Evolutionary conservation across 2,329 filamentous ascomycete species (phyloP).

Genomic region (Aspergillus neotritici): DNA sequence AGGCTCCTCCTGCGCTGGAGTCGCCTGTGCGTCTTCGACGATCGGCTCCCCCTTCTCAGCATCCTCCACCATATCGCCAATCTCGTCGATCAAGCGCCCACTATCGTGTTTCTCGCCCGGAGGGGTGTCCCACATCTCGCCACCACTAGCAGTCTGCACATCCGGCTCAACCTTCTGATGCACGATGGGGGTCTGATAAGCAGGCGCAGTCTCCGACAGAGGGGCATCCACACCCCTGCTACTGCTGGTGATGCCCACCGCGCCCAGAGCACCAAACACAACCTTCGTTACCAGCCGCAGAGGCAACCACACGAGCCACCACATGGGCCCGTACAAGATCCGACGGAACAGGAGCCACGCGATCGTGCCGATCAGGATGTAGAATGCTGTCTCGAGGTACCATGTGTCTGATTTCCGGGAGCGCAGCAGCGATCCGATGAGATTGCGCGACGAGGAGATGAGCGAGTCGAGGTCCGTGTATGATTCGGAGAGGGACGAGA

Average conservation of each 20-base stretch:
- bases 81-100: conserved; percentile 38
- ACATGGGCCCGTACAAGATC: conserved; percentile 79
- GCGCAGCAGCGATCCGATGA: conserved; percentile 72
- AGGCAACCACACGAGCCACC: conserved; percentile 83
- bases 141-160: conserved; percentile 11
- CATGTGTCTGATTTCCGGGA: conserved; percentile 96
- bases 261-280: conserved; percentile 51
- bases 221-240: conserved; percentile 23
- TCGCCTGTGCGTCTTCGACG: conserved; percentile 34
- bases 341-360: conserved; percentile 81
- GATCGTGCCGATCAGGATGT: conserved; percentile 70
- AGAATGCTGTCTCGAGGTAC: conserved; percentile 90
- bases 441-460: conserved; percentile 64
- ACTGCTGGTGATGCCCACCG: conserved; percentile 39
- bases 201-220: conserved; percentile 16
- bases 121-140: conserved; percentile 17
- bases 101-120: conserved; percentile 19
- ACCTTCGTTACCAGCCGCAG: conserved; percentile 61
- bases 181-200: conserved; percentile 12
- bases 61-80: conserved; percentile 37
- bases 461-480: conserved; percentile 76
- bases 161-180: conserved; percentile 19
- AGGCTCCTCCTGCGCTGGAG: conserved; percentile 31
- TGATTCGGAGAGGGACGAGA: conserved; percentile 72
- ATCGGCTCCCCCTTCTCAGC: conserved; percentile 20